These are phyloP conservation scores for Viola odorata DNA, from an alignment of 345 rosid species.

Conservation along the genomic window DNA sequence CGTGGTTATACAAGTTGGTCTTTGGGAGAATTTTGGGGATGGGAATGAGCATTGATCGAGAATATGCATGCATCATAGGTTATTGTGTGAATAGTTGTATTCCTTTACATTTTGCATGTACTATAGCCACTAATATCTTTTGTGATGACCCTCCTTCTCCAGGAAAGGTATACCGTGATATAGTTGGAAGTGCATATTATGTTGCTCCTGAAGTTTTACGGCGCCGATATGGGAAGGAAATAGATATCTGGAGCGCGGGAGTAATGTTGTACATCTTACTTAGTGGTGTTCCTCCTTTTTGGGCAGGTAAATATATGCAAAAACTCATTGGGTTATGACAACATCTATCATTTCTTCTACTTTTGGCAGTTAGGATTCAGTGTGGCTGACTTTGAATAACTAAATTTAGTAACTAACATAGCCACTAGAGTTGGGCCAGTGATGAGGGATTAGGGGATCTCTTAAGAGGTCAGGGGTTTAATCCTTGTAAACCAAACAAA, in stretches of 20 bases:
- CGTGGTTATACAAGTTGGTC: no score
- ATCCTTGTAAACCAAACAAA: no score
- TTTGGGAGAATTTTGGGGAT: no score
- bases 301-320: constrained; percentile 21
- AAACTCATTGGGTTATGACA: no score
- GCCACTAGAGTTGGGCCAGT: neutral
- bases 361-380: neutral
- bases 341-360: neutral
- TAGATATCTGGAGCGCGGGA: constrained; percentile 30
- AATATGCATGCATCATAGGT: no score
- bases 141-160: neutral
- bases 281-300: constrained; percentile 30
- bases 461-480: no score
- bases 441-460: no score
- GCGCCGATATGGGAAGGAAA: constrained; percentile 29
- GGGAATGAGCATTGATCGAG: no score
- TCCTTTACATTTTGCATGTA: no score
- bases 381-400: neutral
- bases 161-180: constrained; percentile 43
- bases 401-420: neutral
- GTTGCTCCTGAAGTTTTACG: constrained; percentile 84
- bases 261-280: constrained; percentile 26
- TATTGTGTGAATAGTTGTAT: no score
- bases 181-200: constrained; percentile 97
- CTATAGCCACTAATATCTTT: no score